Percentiles rank a stretch among this genome's conserved stretches.
Evolutionary conservation across 139 green algal species (phyloP).

Genomic region (Coccomyxa sp.): DNA sequence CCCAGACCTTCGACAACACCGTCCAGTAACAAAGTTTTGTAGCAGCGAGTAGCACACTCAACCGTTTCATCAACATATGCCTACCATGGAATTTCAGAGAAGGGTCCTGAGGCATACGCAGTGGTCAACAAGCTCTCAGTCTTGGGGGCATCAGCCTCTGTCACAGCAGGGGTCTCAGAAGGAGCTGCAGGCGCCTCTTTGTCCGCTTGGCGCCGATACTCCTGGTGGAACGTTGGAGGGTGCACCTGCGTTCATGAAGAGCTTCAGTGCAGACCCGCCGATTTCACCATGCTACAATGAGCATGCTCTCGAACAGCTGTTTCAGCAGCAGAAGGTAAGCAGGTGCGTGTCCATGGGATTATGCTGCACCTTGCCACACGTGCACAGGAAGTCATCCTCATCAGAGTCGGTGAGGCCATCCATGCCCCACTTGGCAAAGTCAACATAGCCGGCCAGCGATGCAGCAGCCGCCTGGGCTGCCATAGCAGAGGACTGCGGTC

Average conservation of each 20-base stretch:
- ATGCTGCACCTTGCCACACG: neutral
- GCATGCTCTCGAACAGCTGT: no score
- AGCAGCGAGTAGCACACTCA: no score
- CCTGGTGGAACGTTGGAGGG: neutral
- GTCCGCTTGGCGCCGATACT: neutral
- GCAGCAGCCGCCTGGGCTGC: neutral
- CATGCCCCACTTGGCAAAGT: neutral
- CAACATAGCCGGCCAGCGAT: neutral
- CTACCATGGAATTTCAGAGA: no score
- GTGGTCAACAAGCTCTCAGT: neutral
- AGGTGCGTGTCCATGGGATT: no score
- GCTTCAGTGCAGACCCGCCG: no score
- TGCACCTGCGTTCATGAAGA: neutral
- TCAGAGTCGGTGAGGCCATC: neutral
- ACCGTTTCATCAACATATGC: no score
- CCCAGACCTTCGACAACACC: no score
- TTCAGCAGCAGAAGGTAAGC: no score
- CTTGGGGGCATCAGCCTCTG: neutral
- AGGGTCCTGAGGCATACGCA: no score
- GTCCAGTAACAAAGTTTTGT: no score
- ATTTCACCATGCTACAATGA: no score
- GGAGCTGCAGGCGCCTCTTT: neutral
- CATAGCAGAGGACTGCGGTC: neutral
- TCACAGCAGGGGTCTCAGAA: neutral
- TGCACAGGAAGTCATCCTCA: neutral